Evolutionary conservation across 2,329 filamentous ascomycete genomes (phyloP).

Genomic region (Microsporum audouinii): DNA sequence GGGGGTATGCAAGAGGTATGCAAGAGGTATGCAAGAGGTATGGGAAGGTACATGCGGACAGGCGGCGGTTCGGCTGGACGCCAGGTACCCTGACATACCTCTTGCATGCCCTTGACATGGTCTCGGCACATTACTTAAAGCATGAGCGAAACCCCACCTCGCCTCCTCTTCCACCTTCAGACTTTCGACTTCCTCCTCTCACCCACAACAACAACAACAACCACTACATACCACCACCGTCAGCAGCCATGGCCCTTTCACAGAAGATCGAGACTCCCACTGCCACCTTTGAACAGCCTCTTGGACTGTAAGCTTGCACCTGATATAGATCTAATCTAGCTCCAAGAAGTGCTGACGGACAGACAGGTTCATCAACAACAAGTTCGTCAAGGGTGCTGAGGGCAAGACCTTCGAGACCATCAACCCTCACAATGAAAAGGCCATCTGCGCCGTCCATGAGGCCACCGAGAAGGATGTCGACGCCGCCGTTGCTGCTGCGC

Average conservation of each 20-base stretch:
- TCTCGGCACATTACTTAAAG: no score
- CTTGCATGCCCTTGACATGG: background rate
- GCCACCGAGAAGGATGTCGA: slow-evolving; percentile 69
- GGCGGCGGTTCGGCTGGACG: background rate
- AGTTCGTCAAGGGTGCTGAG: slow-evolving; percentile 72
- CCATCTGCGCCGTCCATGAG: slow-evolving; percentile 72
- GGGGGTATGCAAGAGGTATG: background rate
- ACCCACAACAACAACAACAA: background rate
- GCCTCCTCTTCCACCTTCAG: slow-evolving; percentile 9
- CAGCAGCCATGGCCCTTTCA: slow-evolving; percentile 27
- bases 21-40: background rate
- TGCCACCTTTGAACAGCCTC: slow-evolving; percentile 33
- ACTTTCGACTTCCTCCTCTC: background rate
- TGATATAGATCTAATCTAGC: background rate
- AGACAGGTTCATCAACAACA: slow-evolving; percentile 57
- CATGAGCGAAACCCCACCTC: background rate
- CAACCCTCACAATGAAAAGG: slow-evolving; percentile 75
- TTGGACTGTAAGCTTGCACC: slow-evolving; percentile 25
- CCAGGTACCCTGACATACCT: background rate
- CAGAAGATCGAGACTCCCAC: slow-evolving; percentile 30
- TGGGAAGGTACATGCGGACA: background rate
- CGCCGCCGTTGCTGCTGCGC: slow-evolving; percentile 71
- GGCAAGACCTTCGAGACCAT: slow-evolving; percentile 87
- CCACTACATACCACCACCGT: background rate
- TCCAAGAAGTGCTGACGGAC: background rate